Conservation (phyloP, 306 rosid genomes). For the Cercis canadensis region DNA sequence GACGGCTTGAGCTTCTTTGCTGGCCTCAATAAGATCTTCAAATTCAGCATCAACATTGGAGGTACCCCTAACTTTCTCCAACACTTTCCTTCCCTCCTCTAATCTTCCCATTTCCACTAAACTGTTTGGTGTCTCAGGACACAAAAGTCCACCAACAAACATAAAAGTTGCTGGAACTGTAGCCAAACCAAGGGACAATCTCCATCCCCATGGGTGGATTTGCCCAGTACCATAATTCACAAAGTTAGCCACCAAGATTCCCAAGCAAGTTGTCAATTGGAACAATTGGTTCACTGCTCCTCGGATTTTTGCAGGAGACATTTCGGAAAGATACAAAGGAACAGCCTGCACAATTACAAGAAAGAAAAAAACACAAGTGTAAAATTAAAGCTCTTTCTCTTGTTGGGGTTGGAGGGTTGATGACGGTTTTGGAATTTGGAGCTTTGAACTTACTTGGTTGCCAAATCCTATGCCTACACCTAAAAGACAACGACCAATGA, state of each 20-base stretch:
- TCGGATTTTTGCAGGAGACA: conserved; percentile 89
- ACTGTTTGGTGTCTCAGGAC: conserved; percentile 98
- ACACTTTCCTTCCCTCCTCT: conserved; percentile 72
- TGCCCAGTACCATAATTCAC: conserved; percentile 76
- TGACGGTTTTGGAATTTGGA: too few relatives aligned
- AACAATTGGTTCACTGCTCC: conserved; percentile 95
- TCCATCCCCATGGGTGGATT: conserved; percentile 92
- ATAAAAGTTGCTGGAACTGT: conserved; percentile 79
- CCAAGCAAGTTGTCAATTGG: conserved; percentile 88
- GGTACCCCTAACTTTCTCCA: conserved; percentile 89
- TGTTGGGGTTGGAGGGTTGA: too few relatives aligned
- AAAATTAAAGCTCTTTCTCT: too few relatives aligned
- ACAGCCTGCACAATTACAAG: too few relatives aligned
- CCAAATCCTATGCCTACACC: conserved; percentile 94
- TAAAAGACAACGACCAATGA: conserved; percentile 78
- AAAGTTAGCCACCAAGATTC: conserved; percentile 73
- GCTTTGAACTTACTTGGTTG: conserved; percentile 86
- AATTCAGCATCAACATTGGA: conserved; percentile 83
- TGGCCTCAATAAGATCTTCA: conserved; percentile 87
- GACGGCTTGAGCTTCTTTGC: conserved; percentile 67
- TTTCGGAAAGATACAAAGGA: conserved; percentile 93
- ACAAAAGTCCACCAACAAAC: conserved; percentile 84
- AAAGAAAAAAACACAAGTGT: too few relatives aligned
- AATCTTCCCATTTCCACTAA: conserved; percentile 84
- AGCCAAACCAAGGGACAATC: conserved; percentile 91